Evolutionary conservation across 352 stramenopile genomes (phyloP), one percentile per base, ranked within the genome.

Genomic region (Phytophthora multivora): DNA sequence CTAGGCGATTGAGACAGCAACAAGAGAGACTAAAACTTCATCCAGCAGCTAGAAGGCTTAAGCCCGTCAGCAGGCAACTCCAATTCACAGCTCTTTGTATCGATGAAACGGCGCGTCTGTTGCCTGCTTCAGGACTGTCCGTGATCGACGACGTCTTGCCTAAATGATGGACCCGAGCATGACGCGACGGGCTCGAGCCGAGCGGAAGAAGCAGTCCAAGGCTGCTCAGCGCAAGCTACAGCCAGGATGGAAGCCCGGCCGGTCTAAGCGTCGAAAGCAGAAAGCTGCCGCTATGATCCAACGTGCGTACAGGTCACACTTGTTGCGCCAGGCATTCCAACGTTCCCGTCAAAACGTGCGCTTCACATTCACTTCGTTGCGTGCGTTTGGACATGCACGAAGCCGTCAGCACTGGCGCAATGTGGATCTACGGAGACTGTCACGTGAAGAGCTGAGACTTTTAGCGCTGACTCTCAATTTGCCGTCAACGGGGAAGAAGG

Each of bases 401-500:
- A 74, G 83, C 55, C 75, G 79, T 28, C 60, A 69, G 28, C 62
- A 77, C 53, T 94, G 77, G 70, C 81, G 81, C 12, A 51, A 65
- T 8, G 68, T 92, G 33, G 73, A 94, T 28, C 54, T 94, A 46
- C 79, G 76, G 23, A 65, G 51, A n/a, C 53, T 92, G 16, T 83
- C 73, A 18, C 75, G 78, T 12, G 78, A 91, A 21, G 83, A 88
- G 59, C 59, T 92, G 36, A 73, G 80, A 28, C 66, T 90, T 21
- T 53, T 87, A 26, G 79, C 85, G 26, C 39, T 92, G 46, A 74
- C 79, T 35, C 66, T 92, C 9, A 89, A 91, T 45, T 42, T 93
- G 31, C 85, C 85, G 38, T 86, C 79, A 8, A 88, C 79, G 3
- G 80, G 85, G 49, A 93, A 93, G 64, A 93, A 92, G 43, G 78